Conservation (phyloP, 208 protist genomes). For the Acanthamoeba divionensis region DNA sequence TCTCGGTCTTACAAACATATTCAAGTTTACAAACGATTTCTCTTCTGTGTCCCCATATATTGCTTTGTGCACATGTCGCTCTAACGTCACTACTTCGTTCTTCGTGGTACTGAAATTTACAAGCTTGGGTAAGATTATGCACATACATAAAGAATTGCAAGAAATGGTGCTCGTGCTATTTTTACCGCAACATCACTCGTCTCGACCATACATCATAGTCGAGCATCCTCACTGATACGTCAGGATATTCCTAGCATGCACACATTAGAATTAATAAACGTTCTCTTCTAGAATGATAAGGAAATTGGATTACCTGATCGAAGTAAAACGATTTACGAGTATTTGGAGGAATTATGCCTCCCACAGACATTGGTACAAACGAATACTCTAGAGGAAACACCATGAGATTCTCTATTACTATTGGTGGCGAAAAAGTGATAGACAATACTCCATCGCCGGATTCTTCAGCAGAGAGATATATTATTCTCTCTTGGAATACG, state of each 20-base stretch:
- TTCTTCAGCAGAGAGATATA: background rate
- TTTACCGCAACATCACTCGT: background rate
- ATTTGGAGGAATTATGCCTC: background rate
- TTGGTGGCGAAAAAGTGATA: slow-evolving; percentile 2
- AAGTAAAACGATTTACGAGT: slow-evolving; percentile 5
- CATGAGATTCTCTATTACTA: slow-evolving; percentile 5
- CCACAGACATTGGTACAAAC: background rate
- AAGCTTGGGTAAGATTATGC: background rate
- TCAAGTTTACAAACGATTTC: slow-evolving; percentile 12
- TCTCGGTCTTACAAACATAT: slow-evolving; percentile 10
- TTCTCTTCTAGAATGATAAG: background rate
- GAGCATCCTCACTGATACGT: background rate
- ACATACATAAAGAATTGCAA: background rate
- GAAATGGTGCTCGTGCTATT: background rate
- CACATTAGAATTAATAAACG: background rate
- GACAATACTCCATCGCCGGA: background rate
- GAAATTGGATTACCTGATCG: background rate
- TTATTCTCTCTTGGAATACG: background rate
- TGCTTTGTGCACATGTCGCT: background rate
- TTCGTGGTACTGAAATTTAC: background rate
- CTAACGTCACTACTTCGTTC: background rate
- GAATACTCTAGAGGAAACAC: background rate
- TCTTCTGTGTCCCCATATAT: background rate
- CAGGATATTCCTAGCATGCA: background rate
- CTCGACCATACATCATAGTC: background rate